Base-by-base conservation (phyloP, 768 basidiomycete genomes). In the Boletus rex-veris region DNA sequence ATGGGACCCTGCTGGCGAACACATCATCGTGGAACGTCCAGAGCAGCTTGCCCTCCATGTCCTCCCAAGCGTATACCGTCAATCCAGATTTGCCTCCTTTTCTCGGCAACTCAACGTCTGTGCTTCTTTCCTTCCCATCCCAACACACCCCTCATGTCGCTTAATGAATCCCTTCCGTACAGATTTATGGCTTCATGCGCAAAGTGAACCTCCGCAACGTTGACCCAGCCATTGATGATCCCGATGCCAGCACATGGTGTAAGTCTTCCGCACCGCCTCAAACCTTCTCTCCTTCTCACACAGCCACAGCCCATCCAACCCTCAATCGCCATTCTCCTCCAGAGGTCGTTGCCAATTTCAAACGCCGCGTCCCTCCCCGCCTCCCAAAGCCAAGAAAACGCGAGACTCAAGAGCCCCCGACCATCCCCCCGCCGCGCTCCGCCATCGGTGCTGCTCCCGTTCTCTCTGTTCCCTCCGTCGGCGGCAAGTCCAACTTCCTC, bases 181-280 rank as follows among this genome's bases (percentile, higher is more conserved):
- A 96, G 93, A 97, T 97, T 74, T 97, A 97, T 77, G 94, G 93
- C 60, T 97, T 94, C 79, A 95, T 95, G 91, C 92, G 93, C 74
- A 95, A 96, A 73, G 90, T 96, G 69, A 95, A 94, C 77, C 80
- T 95, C 63, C 88, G 91, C 70, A 93, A 95, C 75, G 88, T 94
- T 71, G 92, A 95, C 77, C 90, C 90, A 58, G 91, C 90, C 58
- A 94, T 94, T 62, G 89, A 91, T 74, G 93, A 96, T 74, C 92
- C 92, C 58, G 93, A 97, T 75, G 93, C 92, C 14, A 93, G 90
- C 71, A 94, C 92, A 58, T 97, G 93, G 93, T 94, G 92, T 95
- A 77, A 70, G 92, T 83, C 26, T 55, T 48, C 26, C 54, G 45
- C 55, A 46, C 57, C 49, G 52, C 57, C 60, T 60, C 54, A 35